Conservation (phyloP, 352 stramenopile species). For the Bremia lactucae region DNA sequence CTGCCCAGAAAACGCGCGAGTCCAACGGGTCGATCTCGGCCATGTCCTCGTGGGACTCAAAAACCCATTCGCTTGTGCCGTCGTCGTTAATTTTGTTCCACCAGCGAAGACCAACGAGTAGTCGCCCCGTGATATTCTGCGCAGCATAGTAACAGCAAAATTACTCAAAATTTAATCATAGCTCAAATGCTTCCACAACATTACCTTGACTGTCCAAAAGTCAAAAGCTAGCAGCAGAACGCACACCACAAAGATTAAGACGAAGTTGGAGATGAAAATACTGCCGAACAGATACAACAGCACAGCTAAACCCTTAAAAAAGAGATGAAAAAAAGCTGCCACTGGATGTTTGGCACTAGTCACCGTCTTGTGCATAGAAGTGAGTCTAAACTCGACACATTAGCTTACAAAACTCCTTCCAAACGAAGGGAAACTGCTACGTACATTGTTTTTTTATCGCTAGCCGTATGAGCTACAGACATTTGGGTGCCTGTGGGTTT, state of each 20-base stretch:
- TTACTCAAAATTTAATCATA: not conserved
- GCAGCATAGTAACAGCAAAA: conserved; percentile 1
- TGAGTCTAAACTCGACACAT: conserved; percentile 29
- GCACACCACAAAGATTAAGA: conserved; percentile 95
- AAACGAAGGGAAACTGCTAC: conserved; percentile 7
- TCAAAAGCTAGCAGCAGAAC: conserved; percentile 94
- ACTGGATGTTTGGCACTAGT: conserved; percentile 87
- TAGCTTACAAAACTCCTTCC: conserved; percentile 5
- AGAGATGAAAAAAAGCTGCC: conserved; percentile 91
- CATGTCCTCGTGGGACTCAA: conserved; percentile 90
- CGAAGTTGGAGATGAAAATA: conserved; percentile 86
- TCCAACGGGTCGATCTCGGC: conserved; percentile 83
- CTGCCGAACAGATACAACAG: conserved; percentile 92
- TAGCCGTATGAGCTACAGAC: conserved; percentile 11
- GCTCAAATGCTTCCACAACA: not conserved
- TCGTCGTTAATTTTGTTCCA: conserved; percentile 96
- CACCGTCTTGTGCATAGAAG: conserved; percentile 59
- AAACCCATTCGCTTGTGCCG: conserved; percentile 93
- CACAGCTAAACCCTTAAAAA: conserved; percentile 93
- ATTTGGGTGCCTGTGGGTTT: conserved; percentile 12
- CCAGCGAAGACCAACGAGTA: conserved; percentile 93
- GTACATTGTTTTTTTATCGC: conserved; percentile 53
- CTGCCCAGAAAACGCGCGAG: conserved; percentile 91
- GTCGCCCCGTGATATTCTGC: conserved; percentile 77
- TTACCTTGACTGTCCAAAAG: conserved; percentile 96